phyloP scores from a whole-genome alignment of 176 grass and related monocot species.

The Bothriochloa decipiens region DNA sequence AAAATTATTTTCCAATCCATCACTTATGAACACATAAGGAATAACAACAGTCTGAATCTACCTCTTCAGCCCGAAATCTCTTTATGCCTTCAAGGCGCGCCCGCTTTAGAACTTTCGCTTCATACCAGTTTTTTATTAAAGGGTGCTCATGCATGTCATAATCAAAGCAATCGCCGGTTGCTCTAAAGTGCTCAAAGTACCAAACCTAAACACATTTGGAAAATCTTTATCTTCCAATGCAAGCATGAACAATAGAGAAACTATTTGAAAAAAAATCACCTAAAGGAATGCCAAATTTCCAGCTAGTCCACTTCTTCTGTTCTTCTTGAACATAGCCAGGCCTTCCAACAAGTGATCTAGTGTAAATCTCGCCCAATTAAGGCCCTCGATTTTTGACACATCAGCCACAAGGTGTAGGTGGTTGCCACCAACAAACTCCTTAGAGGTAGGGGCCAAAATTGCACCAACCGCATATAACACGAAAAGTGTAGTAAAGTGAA shows the following conservation, averaged over 20 bases:
- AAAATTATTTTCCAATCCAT: neutral
- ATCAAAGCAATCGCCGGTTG: neutral
- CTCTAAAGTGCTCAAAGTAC: neutral
- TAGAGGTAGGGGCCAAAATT: no score
- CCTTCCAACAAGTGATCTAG: neutral
- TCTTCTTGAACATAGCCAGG: neutral
- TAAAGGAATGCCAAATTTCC: constrained; percentile 5
- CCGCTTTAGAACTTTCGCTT: neutral
- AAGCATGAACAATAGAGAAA: neutral
- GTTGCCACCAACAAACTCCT: neutral
- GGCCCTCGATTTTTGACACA: neutral
- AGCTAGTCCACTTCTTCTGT: neutral
- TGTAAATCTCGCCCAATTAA: neutral
- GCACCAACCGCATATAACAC: no score
- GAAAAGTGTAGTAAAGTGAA: no score
- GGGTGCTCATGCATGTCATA: neutral
- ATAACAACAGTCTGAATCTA: neutral
- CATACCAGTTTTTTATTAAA: neutral
- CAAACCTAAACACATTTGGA: neutral
- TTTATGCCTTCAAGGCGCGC: neutral
- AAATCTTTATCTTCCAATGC: no score
- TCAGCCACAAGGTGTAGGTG: neutral
- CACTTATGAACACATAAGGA: neutral
- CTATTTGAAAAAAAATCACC: neutral
- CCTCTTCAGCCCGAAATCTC: constrained; percentile 1